Conservation (phyloP, 352 stramenopile genomes). For the Phytophthora uliginosa region DNA sequence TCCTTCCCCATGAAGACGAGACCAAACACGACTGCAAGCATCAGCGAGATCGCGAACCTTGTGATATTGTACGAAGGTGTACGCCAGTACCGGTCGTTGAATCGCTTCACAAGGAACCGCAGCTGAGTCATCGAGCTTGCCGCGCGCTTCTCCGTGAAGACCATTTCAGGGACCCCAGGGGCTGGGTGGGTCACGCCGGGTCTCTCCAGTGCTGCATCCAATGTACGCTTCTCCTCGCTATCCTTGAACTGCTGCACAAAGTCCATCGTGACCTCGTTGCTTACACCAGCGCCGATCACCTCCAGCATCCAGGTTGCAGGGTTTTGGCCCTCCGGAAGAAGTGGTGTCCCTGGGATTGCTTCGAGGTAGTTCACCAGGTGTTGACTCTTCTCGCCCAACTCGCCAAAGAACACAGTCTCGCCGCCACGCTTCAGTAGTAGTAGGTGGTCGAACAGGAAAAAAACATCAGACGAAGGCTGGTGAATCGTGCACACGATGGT, state of each 20-base stretch:
- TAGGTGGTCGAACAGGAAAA: slow-evolving; percentile 87
- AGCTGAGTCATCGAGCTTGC: slow-evolving; percentile 18
- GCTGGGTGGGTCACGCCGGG: slow-evolving; percentile 9
- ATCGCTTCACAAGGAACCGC: slow-evolving; percentile 19
- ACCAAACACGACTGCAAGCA: slow-evolving; percentile 12
- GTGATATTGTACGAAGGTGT: slow-evolving; percentile 29
- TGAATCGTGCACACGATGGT: slow-evolving; percentile 94
- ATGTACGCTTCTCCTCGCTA: slow-evolving; percentile 10
- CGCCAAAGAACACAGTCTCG: slow-evolving; percentile 45
- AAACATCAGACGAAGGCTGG: slow-evolving; percentile 90
- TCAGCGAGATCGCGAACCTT: slow-evolving; percentile 14
- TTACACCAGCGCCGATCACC: slow-evolving; percentile 18
- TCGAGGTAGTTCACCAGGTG: slow-evolving; percentile 10
- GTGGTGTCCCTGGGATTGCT: slow-evolving; percentile 12
- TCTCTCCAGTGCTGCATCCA: slow-evolving; percentile 6
- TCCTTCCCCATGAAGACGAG: slow-evolving; percentile 20
- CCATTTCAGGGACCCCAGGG: slow-evolving; percentile 12
- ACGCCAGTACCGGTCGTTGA: slow-evolving; percentile 20
- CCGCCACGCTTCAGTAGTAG: slow-evolving; percentile 73
- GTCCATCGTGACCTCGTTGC: slow-evolving; percentile 4
- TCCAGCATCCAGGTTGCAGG: slow-evolving; percentile 18
- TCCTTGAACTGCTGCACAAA: slow-evolving; percentile 26
- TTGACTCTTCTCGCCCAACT: slow-evolving; percentile 34
- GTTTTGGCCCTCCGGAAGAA: slow-evolving; percentile 13
- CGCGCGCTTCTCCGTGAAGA: slow-evolving; percentile 16